Base-by-base conservation (phyloP, 306 rosid genomes). In the Cucurbita ficifolia region DNA sequence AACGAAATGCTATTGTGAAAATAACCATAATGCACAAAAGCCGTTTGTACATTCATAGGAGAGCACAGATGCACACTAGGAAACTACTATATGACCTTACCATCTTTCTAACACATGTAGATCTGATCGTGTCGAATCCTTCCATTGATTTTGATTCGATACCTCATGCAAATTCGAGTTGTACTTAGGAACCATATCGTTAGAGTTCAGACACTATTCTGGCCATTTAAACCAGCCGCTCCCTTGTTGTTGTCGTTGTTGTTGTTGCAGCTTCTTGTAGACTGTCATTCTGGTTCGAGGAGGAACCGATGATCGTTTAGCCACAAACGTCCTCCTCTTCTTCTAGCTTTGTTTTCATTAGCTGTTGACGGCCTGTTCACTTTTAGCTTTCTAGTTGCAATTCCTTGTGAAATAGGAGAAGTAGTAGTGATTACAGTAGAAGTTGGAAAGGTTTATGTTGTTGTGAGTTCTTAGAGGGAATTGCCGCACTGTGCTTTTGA, bases 1-100 rank as follows among this genome's bases (percentile, higher is more conserved):
- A 18, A 79, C 42, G 73, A 75, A 60, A 82, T 70, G 53, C 43
- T 57, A 69, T 59, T 74, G 79, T 75, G 82, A 80, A 76, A 82
- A 76, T 81, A 68, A 29, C 33, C 33, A 29, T 29, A 56, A 72
- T 75, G 76, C 70, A 71, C 50, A 76, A 78, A 49, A 43, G 82
- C 82, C 83, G 57, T 79, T 80, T 92, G 93, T 87, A 90, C 87
- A 86, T 87, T 83, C 84, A 71, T 33, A 17, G 57, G 59, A 84
- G 82, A 76, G 86, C 79, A 81, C 82, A 46, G 76, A 73, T 33
- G 76, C 80, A 73, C 85, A 79, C 71, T 79, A 82, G 79, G 88
- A 81, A 42, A 83, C 81, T 58, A 87, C 79, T 78, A 60, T 78
- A 60, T 75, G 70, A 86, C 74, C 79, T 9, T 83, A 80, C 81